Conservation (phyloP, 1,284 basidiomycete species). For the Rhodotorula sp. region DNA sequence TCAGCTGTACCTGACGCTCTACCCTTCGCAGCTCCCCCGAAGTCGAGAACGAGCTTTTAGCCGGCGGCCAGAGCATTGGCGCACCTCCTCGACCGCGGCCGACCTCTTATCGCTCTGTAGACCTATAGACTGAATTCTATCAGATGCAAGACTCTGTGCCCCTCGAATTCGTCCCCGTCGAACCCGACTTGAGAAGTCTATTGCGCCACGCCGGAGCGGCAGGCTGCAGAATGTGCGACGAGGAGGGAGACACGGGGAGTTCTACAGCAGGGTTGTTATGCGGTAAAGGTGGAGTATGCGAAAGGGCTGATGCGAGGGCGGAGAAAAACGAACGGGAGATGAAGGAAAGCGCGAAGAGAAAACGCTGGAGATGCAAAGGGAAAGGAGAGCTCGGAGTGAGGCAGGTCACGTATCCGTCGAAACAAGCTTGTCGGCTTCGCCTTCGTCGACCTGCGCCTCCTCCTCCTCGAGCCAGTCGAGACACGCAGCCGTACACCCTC, state of each 20-base stretch:
- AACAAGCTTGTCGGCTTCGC: neutral
- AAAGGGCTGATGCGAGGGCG: neutral
- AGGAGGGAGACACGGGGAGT: too few species aligned
- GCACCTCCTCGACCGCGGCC: neutral
- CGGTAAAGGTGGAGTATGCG: too few species aligned
- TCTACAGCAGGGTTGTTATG: too few species aligned
- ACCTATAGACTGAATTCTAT: neutral
- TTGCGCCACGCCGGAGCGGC: too few species aligned
- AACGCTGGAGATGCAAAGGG: neutral
- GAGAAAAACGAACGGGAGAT: neutral
- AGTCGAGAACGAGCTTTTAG: slow-evolving; percentile 8
- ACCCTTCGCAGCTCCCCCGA: neutral
- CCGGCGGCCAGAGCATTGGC: slow-evolving; percentile 14
- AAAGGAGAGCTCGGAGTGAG: too few species aligned
- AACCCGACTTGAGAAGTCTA: too few species aligned
- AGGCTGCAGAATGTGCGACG: too few species aligned
- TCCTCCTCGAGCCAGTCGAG: slow-evolving; percentile 42
- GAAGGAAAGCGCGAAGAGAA: neutral
- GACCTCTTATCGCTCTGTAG: neutral
- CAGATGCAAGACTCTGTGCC: too few species aligned
- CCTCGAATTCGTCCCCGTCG: too few species aligned
- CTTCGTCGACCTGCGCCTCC: neutral
- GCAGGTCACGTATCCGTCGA: neutral
- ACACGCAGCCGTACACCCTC: slow-evolving; percentile 40
- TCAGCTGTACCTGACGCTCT: neutral